These are phyloP conservation scores for Lepidium campestre DNA, from an alignment of 441 rosid species.

Conservation along the genomic window DNA sequence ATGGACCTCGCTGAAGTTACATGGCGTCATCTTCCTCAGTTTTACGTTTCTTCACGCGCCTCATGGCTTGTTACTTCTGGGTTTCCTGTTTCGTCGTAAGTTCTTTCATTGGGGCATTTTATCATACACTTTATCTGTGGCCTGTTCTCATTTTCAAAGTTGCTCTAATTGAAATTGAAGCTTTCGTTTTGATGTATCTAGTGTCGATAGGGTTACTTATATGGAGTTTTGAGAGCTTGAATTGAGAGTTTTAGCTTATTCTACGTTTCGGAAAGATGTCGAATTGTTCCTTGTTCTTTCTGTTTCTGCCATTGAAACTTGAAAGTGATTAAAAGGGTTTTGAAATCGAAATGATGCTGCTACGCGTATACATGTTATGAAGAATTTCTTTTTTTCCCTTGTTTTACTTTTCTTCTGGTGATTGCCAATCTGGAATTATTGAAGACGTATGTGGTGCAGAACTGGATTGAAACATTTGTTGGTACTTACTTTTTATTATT, in stretches of 20 bases:
- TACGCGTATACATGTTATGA: too few relatives aligned
- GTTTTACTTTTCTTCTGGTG: too few relatives aligned
- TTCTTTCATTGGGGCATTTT: not conserved
- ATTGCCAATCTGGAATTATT: too few relatives aligned
- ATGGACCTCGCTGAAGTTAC: constrained; percentile 50
- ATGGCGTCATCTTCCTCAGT: constrained; percentile 29
- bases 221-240: not conserved
- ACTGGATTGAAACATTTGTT: not conserved
- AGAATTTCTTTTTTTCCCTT: too few relatives aligned
- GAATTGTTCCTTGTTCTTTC: not conserved
- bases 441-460: too few relatives aligned
- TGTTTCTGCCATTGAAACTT: not conserved
- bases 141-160: not conserved
- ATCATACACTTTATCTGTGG: constrained; percentile 15
- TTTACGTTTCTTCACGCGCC: constrained; percentile 30
- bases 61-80: constrained; percentile 34
- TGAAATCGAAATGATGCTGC: too few relatives aligned
- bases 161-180: not conserved
- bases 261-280: not conserved
- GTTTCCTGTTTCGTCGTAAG: constrained; percentile 46
- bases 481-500: not conserved
- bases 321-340: too few relatives aligned
- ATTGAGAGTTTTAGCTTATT: not conserved
- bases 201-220: not conserved
- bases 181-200: not conserved